Evolutionary conservation across 768 basidiomycete species (phyloP).

Genomic region (Pisolithus marmoratus): DNA sequence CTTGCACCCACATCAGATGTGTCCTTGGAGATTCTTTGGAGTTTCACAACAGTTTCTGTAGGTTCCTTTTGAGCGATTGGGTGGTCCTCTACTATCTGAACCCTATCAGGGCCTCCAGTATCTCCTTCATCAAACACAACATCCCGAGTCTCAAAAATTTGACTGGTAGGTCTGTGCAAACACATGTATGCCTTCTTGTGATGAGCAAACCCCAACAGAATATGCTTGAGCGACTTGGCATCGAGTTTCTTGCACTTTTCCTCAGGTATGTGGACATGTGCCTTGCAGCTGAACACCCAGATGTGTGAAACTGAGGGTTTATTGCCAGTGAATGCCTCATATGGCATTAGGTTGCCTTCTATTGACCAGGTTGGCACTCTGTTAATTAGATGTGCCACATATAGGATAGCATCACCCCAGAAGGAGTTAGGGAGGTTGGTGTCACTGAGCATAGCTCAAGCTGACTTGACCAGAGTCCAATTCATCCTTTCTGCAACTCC

Average conservation of each 20-base stretch:
- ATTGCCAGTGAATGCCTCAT: conserved; percentile 13
- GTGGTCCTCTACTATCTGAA: too few species aligned
- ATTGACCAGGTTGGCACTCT: background rate
- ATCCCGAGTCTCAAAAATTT: too few species aligned
- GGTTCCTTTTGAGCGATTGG: too few species aligned
- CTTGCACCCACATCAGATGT: too few species aligned
- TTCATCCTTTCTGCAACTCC: too few species aligned
- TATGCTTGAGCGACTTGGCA: background rate
- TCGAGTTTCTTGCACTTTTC: background rate
- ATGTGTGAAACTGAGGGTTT: conserved; percentile 20
- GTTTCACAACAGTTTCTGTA: too few species aligned
- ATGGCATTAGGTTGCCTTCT: conserved; percentile 16
- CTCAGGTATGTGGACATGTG: conserved; percentile 22
- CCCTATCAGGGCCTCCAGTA: too few species aligned
- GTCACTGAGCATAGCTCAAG: conserved; percentile 24
- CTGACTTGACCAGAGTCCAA: conserved; percentile 23
- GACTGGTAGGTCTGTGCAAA: too few species aligned
- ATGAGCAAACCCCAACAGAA: too few species aligned
- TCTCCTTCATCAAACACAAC: too few species aligned
- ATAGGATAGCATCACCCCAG: conserved; percentile 3
- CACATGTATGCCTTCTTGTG: background rate
- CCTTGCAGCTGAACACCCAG: conserved; percentile 19
- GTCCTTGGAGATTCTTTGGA: too few species aligned
- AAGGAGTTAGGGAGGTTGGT: background rate
- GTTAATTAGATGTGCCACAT: conserved; percentile 1